Evolutionary conservation across 2,329 filamentous ascomycete genomes (phyloP).

Genomic region (Colletotrichum sp.): DNA sequence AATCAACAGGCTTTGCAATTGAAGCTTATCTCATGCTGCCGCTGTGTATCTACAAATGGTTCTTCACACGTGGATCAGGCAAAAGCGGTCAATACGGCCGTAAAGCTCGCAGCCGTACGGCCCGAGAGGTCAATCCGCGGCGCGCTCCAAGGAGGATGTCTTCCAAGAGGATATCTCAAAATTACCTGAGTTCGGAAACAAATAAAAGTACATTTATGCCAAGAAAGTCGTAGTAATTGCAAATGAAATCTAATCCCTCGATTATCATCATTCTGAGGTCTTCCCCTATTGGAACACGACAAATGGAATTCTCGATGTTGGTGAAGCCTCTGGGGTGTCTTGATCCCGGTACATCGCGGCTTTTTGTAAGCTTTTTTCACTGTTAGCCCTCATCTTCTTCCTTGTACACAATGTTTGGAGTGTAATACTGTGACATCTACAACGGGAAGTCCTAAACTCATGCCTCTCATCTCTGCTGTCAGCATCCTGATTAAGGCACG

Average conservation of each 20-base stretch:
- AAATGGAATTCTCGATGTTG: background rate
- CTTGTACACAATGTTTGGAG: background rate
- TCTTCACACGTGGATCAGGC: background rate
- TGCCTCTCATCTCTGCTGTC: background rate
- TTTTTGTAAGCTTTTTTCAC: background rate
- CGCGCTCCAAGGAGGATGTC: background rate
- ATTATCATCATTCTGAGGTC: background rate
- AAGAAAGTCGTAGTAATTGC: fast-evolving
- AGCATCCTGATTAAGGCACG: background rate
- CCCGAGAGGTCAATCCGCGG: fast-evolving
- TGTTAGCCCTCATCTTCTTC: background rate
- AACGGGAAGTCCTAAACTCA: background rate
- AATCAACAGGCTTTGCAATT: background rate
- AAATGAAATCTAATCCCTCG: background rate
- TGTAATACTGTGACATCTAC: background rate
- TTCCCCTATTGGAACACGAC: too few relatives aligned
- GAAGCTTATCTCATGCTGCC: background rate
- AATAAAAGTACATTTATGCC: fast-evolving
- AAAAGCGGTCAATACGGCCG: too few relatives aligned
- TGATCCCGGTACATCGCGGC: too few relatives aligned
- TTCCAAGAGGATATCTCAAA: background rate
- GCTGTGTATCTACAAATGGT: background rate
- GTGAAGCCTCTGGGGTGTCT: background rate
- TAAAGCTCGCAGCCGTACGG: background rate
- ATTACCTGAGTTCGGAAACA: background rate